These are phyloP conservation scores for Entomortierella parvispora DNA, from an alignment of 192 early-diverging fungal species.

Conservation along the genomic window DNA sequence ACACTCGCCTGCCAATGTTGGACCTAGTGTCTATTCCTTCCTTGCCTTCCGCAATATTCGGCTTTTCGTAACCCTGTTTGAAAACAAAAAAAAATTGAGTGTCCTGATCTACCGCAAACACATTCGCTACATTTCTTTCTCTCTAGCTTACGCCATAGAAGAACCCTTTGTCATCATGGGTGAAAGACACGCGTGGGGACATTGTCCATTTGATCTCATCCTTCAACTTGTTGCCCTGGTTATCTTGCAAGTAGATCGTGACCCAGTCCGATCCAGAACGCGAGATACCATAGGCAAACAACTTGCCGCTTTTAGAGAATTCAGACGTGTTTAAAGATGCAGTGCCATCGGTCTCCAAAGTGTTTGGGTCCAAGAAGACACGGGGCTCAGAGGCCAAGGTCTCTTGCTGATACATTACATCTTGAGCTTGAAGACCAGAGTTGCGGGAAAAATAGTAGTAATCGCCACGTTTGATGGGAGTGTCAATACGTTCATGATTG, in stretches of 20 bases:
- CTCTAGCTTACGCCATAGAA: conserved; percentile 61
- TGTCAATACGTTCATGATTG: conserved; percentile 67
- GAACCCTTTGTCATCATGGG: conserved; percentile 77
- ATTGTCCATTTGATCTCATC: conserved; percentile 64
- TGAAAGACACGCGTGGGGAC: conserved; percentile 66
- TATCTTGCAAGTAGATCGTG: conserved; percentile 61
- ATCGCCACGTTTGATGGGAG: conserved; percentile 66
- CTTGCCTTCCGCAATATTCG: conserved; percentile 21
- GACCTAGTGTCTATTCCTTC: conserved; percentile 27
- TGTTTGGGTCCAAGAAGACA: conserved; percentile 66
- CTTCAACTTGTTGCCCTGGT: conserved; percentile 46
- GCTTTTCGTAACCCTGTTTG: conserved; percentile 39
- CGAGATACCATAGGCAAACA: conserved; percentile 64
- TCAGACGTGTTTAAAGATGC: conserved; percentile 56
- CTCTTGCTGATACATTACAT: conserved; percentile 65
- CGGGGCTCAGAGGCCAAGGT: conserved; percentile 53
- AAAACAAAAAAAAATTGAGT: not conserved
- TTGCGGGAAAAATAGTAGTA: conserved; percentile 76
- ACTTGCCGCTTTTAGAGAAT: conserved; percentile 68
- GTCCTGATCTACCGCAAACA: too few relatives aligned
- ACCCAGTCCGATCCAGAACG: conserved; percentile 78
- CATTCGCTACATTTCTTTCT: not conserved
- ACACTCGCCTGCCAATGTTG: conserved; percentile 37
- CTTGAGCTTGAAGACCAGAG: conserved; percentile 68
- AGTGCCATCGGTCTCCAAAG: conserved; percentile 67